phyloP scores from a whole-genome alignment of 148 eudicot species.

The Nepenthes gracilis region DNA sequence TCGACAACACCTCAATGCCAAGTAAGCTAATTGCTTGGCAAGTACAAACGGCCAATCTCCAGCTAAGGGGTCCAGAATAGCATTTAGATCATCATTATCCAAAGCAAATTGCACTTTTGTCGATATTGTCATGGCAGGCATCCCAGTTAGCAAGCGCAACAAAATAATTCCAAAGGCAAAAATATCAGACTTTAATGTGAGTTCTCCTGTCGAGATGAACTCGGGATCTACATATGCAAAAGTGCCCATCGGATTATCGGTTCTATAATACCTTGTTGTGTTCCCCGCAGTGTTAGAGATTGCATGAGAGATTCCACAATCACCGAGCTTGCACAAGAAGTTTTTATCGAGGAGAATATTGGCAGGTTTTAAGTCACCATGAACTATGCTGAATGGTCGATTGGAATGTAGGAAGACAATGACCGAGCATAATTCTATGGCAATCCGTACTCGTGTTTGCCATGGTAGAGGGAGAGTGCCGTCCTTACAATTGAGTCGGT shows the following conservation, averaged over 20 bases:
- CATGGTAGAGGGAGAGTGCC: constrained; percentile 67
- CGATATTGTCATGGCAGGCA: constrained; percentile 40
- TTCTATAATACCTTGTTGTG: constrained; percentile 22
- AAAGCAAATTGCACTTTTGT: constrained; percentile 60
- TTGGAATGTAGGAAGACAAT: constrained; percentile 75
- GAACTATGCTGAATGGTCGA: constrained; percentile 40
- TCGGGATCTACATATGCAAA: constrained; percentile 70
- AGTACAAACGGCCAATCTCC: constrained; percentile 95
- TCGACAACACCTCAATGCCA: constrained; percentile 68
- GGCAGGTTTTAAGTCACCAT: constrained; percentile 71
- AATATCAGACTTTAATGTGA: constrained; percentile 63
- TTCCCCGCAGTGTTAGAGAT: constrained; percentile 24
- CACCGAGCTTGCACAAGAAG: constrained; percentile 54
- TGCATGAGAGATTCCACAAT: constrained; percentile 54
- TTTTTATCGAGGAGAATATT: constrained; percentile 59
- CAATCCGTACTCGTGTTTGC: constrained; percentile 74
- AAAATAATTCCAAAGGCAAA: constrained; percentile 77
- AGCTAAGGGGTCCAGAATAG: constrained; percentile 63
- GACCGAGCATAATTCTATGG: constrained; percentile 69
- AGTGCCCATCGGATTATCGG: constrained; percentile 58
- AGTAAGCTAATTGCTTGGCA: constrained; percentile 63
- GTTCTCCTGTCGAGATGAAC: constrained; percentile 55
- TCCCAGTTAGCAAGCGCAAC: constrained; percentile 59
- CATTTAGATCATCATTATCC: constrained; percentile 38
- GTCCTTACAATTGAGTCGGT: constrained; percentile 62